phyloP scores from a whole-genome alignment of 2,329 filamentous ascomycete species.

The Coniochaeta sp. region DNA sequence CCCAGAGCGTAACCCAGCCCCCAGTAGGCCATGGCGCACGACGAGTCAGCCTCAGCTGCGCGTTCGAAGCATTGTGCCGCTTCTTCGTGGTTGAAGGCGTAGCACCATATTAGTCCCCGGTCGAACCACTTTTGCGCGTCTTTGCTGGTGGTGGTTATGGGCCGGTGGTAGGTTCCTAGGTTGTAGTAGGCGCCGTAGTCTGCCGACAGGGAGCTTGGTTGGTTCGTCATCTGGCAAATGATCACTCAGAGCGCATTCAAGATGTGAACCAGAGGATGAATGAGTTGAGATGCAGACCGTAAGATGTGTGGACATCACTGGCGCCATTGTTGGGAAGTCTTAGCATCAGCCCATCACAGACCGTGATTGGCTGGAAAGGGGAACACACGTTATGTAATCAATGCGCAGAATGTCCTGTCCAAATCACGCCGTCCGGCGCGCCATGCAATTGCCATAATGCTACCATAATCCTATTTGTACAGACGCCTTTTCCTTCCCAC shows the following conservation, averaged over 20 bases:
- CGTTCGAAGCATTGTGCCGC: constrained; percentile 56
- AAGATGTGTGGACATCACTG: too few relatives aligned
- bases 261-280: too few relatives aligned
- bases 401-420: neutral
- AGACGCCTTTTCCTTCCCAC: neutral
- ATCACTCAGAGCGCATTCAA: neutral
- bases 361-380: too few relatives aligned
- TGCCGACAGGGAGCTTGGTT: constrained; percentile 6
- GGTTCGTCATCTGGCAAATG: neutral
- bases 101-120: constrained; percentile 66
- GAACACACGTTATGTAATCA: constrained; percentile 1
- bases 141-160: constrained; percentile 42
- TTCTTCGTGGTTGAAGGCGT: constrained; percentile 72
- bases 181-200: constrained; percentile 44
- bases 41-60: constrained; percentile 45
- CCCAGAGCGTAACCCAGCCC: constrained; percentile 64
- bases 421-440: neutral
- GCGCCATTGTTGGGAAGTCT: too few relatives aligned
- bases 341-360: too few relatives aligned
- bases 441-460: neutral
- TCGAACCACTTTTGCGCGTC: constrained; percentile 62
- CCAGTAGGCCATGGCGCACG: constrained; percentile 61
- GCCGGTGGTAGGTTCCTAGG: constrained; percentile 51
- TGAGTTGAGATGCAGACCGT: too few relatives aligned
- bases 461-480: neutral